A percentile compares a stretch with the other conserved stretches of the same genome.
Conservation (phyloP, 2,329 filamentous ascomycete species). For the Penicillium glabrum region DNA sequence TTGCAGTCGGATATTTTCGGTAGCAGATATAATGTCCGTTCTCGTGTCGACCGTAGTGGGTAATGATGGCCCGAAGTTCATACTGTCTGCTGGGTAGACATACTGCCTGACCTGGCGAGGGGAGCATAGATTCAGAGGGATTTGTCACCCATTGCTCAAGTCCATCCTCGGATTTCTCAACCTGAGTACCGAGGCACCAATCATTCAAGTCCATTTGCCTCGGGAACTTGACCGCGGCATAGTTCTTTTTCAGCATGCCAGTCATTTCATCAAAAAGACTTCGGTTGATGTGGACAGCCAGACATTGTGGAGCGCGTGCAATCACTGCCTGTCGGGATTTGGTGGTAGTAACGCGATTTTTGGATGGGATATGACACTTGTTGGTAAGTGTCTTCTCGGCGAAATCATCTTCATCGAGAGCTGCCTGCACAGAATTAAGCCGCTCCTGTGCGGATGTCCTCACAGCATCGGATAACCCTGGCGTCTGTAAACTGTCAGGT, state of each 20-base stretch:
- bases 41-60: conserved; percentile 86
- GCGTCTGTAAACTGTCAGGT: conserved; percentile 19
- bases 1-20: conserved; percentile 61
- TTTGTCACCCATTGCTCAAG: conserved; percentile 70
- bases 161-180: conserved; percentile 32
- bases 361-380: conserved; percentile 65
- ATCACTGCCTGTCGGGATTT: conserved; percentile 91
- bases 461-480: conserved; percentile 37
- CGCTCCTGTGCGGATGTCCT: conserved; percentile 50
- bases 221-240: conserved; percentile 75
- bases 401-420: conserved; percentile 77
- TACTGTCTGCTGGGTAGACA: conserved; percentile 58
- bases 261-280: conserved; percentile 86
- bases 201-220: conserved; percentile 70
- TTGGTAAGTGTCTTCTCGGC: conserved; percentile 65
- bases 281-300: conserved; percentile 86
- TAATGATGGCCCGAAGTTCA: conserved; percentile 78
- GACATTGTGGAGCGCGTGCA: conserved; percentile 73
- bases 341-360: conserved; percentile 70
- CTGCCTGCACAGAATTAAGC: conserved; percentile 66
- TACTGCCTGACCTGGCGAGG: conserved; percentile 56
- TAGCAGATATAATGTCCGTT: conserved; percentile 97
- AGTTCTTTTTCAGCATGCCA: conserved; percentile 79
- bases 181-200: conserved; percentile 74
- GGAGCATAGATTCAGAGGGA: conserved; percentile 72